Conservation (phyloP, 1,284 basidiomycete species). For the Rhodotorula sp. region DNA sequence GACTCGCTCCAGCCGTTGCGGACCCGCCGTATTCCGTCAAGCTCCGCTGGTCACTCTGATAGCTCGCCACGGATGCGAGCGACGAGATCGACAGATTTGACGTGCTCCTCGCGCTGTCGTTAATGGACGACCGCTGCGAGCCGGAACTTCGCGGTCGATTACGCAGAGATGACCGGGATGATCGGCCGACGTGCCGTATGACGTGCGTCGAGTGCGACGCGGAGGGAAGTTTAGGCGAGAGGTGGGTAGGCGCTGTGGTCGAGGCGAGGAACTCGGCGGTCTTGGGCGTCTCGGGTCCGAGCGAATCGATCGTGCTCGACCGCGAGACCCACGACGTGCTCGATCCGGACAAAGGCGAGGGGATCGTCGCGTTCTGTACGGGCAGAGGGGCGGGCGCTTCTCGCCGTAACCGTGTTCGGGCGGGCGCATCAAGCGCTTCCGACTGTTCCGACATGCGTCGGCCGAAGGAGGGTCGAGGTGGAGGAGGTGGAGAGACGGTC, state of each 20-base stretch:
- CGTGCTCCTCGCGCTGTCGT: constrained; percentile 7
- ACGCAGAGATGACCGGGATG: neutral
- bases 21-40: constrained; percentile 3
- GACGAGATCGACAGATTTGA: constrained; percentile 11
- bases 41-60: neutral
- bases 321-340: neutral
- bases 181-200: neutral
- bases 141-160: neutral
- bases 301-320: constrained; percentile 25
- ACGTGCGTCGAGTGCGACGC: neutral
- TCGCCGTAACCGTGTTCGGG: constrained; percentile 4
- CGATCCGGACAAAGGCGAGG: neutral
- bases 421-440: constrained; percentile 14
- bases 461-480: neutral
- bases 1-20: neutral
- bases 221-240: neutral
- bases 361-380: neutral
- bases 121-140: constrained; percentile 8
- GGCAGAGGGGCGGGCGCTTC: constrained; percentile 7
- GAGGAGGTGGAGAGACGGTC: neutral
- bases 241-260: neutral
- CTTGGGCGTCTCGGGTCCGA: constrained; percentile 24
- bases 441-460: constrained; percentile 23
- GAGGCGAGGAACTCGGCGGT: constrained; percentile 13
- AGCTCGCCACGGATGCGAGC: neutral